Base-by-base conservation (phyloP, 2,329 filamentous ascomycete genomes). In the Coniella lustricola region DNA sequence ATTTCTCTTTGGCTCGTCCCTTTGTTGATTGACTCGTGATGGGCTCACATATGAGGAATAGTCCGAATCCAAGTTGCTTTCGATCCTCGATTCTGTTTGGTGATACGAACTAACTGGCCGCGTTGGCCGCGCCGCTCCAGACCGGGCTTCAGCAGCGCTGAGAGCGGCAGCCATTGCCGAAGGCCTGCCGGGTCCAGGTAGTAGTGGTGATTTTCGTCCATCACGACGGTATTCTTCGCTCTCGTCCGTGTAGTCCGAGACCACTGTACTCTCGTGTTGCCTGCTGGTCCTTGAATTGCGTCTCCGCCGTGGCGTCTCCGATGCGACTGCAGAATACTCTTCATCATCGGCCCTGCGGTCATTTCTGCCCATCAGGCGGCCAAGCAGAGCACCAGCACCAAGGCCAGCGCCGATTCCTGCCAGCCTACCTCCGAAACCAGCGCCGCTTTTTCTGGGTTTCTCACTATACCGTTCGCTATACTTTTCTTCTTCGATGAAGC, bases 401-500 rank as follows among this genome's bases (percentile, higher is more conserved):
- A 84, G 62, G 4, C 76, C 69, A 0, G 80, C 84, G 13, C 79
- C 82, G 18, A 79, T 69, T 39, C 77, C 75, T 13, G 84, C 63
- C 2, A 88, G 51, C 45, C 76, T 78, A 57, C 77, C 77, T 62
- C 81, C 76, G 56, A 85, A 74, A 8, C 82, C 80, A 16, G 76
- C 75, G 3, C 71, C 68, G 33, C 68, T 63, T 20, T 59, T 56
- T 47, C 59, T 55, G 32, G 64, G 70, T 20, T 67, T 67, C n/a
- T 81, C 75, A 0, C 76, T 77, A 51, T 77, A 76, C 60, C 88
- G 87, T 54, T 88, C 84, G 0, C 76, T 77, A 49, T 77, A 76
- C 61, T 89, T 87, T 55, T 89, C 84, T 55, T 89, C 84, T 34
- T 84, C 77, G 17, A 71, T 66, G 54, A 81, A 82, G 44, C 80